Evolutionary conservation across 768 basidiomycete species (phyloP), one percentile per base, ranked within the genome.

Genomic region (Thelephora aurantiotincta): DNA sequence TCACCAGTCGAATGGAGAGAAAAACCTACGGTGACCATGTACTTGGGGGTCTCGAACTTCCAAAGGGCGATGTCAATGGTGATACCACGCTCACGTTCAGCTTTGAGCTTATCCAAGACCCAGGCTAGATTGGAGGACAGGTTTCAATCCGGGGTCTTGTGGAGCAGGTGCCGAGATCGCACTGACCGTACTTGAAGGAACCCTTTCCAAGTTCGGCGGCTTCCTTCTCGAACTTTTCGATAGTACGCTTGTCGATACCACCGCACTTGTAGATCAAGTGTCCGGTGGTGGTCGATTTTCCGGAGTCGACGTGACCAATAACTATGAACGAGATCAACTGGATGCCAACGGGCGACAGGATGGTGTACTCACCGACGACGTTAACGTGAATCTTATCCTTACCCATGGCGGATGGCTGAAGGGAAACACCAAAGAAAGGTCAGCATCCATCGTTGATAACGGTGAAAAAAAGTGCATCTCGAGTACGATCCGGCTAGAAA

Each of bases 191-290:
- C 69, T 91, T 89, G 79, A 89, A 96, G 66, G 89, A 90, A 68
- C 93, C 91, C 77, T 99, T 99, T 66, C 96, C 96, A 65, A 99
- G 88, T 68, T 99, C 96, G 74, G 91, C 90, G 60, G 96, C 96
- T 74, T 99, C 96, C 83, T 99, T 99, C 80, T 99, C 96, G 77
- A 97, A 98, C 77, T 97, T 96, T 72, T 93, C 91, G 57, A 94
- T 93, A 66, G 90, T 92, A 82, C 91, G 91, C 79, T 98, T 99
- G 69, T 99, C 96, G 76, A 99, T 99, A 87, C 96, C 96, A 82
- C 96, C 96, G 69, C 96, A 99, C 84, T 99, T 96, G 89, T 97
- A 98, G 82, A 98, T 98, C 76, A 99, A 79, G 76, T 99, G 96
- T 57, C 96, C 96, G 58, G 96, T 99, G 63, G 96, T 99, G 72